Conservation (phyloP, 306 rosid genomes). For the Citrullus colocynthis region DNA sequence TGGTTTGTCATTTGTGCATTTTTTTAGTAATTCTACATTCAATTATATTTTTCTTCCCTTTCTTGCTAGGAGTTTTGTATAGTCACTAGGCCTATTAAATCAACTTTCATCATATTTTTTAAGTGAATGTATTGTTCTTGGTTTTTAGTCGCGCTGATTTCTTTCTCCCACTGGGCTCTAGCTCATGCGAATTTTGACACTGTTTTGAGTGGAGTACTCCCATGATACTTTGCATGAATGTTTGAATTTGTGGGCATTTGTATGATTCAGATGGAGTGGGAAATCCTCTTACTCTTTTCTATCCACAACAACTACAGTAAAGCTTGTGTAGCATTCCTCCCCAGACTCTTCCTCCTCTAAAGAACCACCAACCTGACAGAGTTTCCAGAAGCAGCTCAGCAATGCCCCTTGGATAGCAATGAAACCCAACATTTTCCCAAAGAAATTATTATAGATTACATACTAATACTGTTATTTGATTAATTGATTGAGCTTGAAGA, state of each 20-base stretch:
- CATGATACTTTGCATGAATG: neutral
- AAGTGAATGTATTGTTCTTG: neutral
- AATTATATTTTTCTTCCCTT: neutral
- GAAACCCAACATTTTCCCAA: neutral
- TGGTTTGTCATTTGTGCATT: neutral
- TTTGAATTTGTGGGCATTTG: neutral
- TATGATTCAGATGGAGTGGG: neutral
- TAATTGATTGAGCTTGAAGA: neutral
- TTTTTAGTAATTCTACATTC: neutral
- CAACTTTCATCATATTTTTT: neutral
- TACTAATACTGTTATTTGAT: no score
- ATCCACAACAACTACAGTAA: neutral
- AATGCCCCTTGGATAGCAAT: neutral
- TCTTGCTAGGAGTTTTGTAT: neutral
- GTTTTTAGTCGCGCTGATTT: neutral
- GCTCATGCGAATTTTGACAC: neutral
- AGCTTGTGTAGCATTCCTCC: neutral
- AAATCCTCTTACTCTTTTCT: neutral
- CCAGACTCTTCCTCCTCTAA: neutral
- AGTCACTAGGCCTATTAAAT: neutral
- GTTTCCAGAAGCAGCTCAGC: neutral
- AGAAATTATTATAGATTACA: neutral
- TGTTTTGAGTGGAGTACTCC: neutral
- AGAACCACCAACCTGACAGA: neutral
- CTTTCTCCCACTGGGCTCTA: neutral